phyloP scores from a whole-genome alignment of 2,329 filamentous ascomycete genomes.

The Botrytis hyacinthi region DNA sequence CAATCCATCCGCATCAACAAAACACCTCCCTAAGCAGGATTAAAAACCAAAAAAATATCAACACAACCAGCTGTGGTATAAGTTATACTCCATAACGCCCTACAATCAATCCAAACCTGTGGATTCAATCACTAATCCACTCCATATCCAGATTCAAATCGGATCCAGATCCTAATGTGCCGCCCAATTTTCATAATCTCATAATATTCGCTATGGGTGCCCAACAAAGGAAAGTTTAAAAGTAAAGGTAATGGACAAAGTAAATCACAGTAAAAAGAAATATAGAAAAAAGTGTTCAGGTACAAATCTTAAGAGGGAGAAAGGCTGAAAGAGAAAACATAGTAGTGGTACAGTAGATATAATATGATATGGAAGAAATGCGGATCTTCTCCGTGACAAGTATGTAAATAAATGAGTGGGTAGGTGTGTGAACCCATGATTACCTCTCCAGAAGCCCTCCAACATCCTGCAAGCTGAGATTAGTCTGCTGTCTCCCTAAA shows the following conservation, averaged over 20 bases:
- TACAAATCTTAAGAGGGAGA: not conserved
- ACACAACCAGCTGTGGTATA: constrained; percentile 1
- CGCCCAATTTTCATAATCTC: not conserved
- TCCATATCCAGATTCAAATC: not conserved
- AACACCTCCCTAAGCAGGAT: not conserved
- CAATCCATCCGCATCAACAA: not conserved
- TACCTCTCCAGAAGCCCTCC: not conserved
- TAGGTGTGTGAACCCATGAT: not conserved
- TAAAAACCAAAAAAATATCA: not conserved
- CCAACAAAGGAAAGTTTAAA: not conserved
- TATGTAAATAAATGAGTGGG: not conserved
- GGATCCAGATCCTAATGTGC: not conserved
- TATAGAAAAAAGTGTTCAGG: not conserved
- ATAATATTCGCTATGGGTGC: not conserved
- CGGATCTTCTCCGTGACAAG: not conserved
- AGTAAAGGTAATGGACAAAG: not conserved
- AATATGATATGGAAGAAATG: not conserved
- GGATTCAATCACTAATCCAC: not conserved
- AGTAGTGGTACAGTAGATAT: not conserved
- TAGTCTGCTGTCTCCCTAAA: not conserved
- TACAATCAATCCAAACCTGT: not conserved
- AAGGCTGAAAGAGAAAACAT: not conserved
- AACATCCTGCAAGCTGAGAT: constrained; percentile 6
- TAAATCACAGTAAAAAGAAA: not conserved
- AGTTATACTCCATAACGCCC: not conserved